Base-by-base conservation (phyloP, 2,329 filamentous ascomycete genomes). In the Pyricularia sp. region DNA sequence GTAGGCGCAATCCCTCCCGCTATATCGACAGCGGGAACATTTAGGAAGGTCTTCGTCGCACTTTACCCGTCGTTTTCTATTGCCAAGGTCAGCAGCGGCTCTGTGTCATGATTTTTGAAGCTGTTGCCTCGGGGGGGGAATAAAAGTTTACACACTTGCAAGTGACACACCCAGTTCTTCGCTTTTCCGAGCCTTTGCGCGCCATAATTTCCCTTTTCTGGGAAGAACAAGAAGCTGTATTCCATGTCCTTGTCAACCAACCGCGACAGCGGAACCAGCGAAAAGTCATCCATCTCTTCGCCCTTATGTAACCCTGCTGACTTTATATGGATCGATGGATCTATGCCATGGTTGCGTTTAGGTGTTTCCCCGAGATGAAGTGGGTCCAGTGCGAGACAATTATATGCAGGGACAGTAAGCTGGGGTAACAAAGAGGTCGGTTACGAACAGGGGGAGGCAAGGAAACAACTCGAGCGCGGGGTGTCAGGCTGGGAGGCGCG, bases 11-110 rank as follows among this genome's bases (percentile, higher is more conserved):
- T 66, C 70, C 12, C 72, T 69, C 3, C 72, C 71, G 9, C 71
- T 71, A 55, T 70, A 71, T 26, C 69, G 70, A 61, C 72, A 74
- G 31, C 71, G 69, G 31, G 68, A 59, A 63, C 72, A 74, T 3
- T 68, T 70, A 9, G 72, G 72, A 33, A 71, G 71, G 30, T 66
- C 69, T 64, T 74, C 72, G 65, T 71, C 72, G 64, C 72, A 74
- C 65, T 74, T 74, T 8, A 74, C 69, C 35, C 72, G 70, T 19
- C 72, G 71, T 49, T 72, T 70, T 60, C 72, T 74, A 35, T 24
- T 28, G 16, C 24, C 12, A 9, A 60, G 30, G 26, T 28, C 24
- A 26, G 49, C 22, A 26, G 49, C 22, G 49, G 22, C 49, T 22
- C n/a, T 26, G 49, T 55, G n/a, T 22, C 7, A 55, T 55, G 49